Percentiles rank a stretch among this genome's conserved stretches.
phyloP scores from a whole-genome alignment of 441 rosid species.

The Bocquillonia castaneifolia region DNA sequence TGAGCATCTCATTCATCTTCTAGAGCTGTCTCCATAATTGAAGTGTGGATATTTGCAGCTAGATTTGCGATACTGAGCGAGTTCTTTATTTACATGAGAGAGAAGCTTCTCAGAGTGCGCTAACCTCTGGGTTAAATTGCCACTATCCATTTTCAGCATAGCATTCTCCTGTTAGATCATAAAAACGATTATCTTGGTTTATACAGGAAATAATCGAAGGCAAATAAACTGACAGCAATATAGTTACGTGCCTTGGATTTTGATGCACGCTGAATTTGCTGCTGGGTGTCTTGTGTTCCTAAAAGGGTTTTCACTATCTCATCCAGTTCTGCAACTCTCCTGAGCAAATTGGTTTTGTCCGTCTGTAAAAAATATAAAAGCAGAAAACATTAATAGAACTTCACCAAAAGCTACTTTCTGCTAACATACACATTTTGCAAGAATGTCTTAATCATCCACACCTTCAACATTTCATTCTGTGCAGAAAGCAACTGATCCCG shows the following conservation, averaged over 20 bases:
- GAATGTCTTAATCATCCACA: slow-evolving; percentile 18
- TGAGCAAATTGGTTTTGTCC: slow-evolving; percentile 69
- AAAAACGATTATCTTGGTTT: neutral
- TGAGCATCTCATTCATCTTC: neutral
- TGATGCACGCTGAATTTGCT: slow-evolving; percentile 34
- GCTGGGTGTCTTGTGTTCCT: slow-evolving; percentile 34
- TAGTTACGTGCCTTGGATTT: slow-evolving; percentile 35
- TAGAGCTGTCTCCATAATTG: slow-evolving; percentile 32
- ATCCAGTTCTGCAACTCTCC: slow-evolving; percentile 66
- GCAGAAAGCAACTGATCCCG: slow-evolving; percentile 73
- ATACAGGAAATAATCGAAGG: neutral
- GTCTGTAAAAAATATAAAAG: slow-evolving; percentile 31
- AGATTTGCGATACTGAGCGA: slow-evolving; percentile 45
- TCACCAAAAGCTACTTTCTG: neutral
- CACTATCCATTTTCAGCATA: slow-evolving; percentile 31
- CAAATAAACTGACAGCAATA: neutral
- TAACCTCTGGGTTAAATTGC: slow-evolving; percentile 40
- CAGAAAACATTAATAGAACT: neutral
- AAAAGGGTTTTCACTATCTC: slow-evolving; percentile 47
- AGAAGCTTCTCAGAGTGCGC: slow-evolving; percentile 55
- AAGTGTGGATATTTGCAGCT: slow-evolving; percentile 32
- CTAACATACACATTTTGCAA: neutral
- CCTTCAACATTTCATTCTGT: slow-evolving; percentile 87
- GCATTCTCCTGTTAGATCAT: slow-evolving; percentile 45
- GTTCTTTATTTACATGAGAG: slow-evolving; percentile 48